Evolutionary conservation across 768 basidiomycete genomes (phyloP), one percentile per base, ranked within the genome.

Genomic region (Cytidiella melzeri): DNA sequence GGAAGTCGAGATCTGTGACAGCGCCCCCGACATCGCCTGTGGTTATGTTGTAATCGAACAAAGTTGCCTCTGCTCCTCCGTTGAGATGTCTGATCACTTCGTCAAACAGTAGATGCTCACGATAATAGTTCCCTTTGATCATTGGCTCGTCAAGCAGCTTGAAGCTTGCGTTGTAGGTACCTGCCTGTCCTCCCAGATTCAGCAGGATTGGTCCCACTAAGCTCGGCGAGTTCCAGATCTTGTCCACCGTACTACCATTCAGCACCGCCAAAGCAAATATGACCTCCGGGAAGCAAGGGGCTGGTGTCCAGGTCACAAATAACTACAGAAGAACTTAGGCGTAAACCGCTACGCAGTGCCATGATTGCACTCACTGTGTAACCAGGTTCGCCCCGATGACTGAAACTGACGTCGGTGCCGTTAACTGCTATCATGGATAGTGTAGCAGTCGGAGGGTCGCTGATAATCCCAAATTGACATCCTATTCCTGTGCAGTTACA

Each of bases 1-100:
- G 20, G 28, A 45, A 45, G 25, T 45, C 44, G 13, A 45, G 28
- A 24, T 45, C 44, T 12, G 44, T 45, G n/a, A 45, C 44, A 19
- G 44, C 44, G n/a, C 13, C 12, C 10, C 28, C 27, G 6, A 45
- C 44, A 24, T 34, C 44, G 7, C 44, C 44, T 4, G 44, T 45
- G 7, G 44, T 30, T 15, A 18, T 23, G n/a, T 45, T 45, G 15
- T 45, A 45, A 3, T 27, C 37, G 27, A 45, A 45, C 21, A 45
- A 5, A 10, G 44, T 45, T 19, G 25, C 5, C 28, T 45, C 44
- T 45, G n/a, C n/a, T n/a, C n/a, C n/a, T n/a, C n/a, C n/a, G 44
- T 28, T 2, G 5, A 7, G 5, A 43, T 24, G 23, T 30, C 5
- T 23, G 21, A 27, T 45, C 27, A 30, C 2, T 44, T 23, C 21